Base-by-base conservation (phyloP, 768 basidiomycete species). In the Pulveroboletus ravenelii region DNA sequence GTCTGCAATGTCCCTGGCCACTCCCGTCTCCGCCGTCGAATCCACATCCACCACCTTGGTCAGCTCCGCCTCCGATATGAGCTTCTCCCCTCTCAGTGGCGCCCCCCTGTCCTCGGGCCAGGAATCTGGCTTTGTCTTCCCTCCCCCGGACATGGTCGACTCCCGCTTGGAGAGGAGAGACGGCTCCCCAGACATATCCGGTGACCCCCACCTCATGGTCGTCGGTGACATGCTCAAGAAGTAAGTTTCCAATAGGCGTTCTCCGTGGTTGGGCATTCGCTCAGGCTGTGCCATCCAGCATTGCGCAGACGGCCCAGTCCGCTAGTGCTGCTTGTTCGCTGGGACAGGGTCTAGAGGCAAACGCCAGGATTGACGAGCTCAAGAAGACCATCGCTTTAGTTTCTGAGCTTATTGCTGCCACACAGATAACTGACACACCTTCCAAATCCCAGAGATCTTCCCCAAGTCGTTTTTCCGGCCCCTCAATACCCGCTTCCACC, bases 231-330 rank as follows among this genome's bases (percentile, higher is more conserved):
- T 79, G 70, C 65, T 79, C 36, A 76, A 74, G 63, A 75, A 78
- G 85, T 85, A 58, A 64, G 78, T 65, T 18, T 18, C 20, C 30
- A 15, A 2, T 42, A 20, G 30, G 54, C 41, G 12, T 18, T 13
- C 15, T 29, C 25, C 6, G 10, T 41, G 23, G 15, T 36, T 3
- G 10, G 2, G 29, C 54, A 2, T 36, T 27, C 51, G 34, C 62
- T 62, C 38, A 55, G 53, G 51, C 50, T 54, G 53, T 60, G 46
- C 51, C 54, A 48, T 55, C 37, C 59, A 85, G 84, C 64, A 82
- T 85, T 56, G 80, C 78, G 37, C 74, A 78, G 48, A 82, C 81
- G 14, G 82, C 82, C 35, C 72, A 76, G 47, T 78, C 79, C 39
- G 82, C 80, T 38, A 78, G 74, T 37, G 72, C 73, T 35, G 76